Conservation (phyloP, 495 filamentous ascomycete species). For the Tetracladium setigerum region DNA sequence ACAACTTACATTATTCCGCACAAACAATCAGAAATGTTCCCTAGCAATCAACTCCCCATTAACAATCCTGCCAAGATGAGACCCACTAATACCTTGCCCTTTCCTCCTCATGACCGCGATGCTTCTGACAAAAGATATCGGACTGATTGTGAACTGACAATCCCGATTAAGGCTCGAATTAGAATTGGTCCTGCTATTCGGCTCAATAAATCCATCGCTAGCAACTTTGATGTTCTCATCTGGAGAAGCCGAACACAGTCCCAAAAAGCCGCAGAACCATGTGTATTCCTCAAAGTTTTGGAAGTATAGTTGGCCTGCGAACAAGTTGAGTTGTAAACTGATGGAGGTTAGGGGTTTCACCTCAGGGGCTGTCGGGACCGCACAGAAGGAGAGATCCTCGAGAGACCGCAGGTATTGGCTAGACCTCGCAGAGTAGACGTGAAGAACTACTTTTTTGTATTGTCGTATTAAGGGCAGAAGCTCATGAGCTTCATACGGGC, state of each 20-base stretch:
- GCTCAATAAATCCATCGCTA: constrained; percentile 27
- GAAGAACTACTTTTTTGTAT: constrained; percentile 32
- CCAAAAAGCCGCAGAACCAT: constrained; percentile 41
- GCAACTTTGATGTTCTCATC: constrained; percentile 21
- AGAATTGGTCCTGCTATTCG: no score
- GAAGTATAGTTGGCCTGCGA: constrained; percentile 58
- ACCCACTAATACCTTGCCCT: no score
- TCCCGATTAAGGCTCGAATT: no score
- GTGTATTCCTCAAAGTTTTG: constrained; percentile 41
- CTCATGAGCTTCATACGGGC: constrained; percentile 49
- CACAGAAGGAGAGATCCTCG: constrained; percentile 37
- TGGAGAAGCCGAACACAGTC: constrained; percentile 26
- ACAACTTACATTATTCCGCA: no score
- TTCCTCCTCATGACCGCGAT: no score
- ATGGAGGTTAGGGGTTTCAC: constrained; percentile 16
- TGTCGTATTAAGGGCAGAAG: constrained; percentile 31
- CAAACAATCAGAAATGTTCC: no score
- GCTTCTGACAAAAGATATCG: no score
- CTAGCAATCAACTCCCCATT: no score
- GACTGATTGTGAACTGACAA: no score
- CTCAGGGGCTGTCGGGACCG: constrained; percentile 19
- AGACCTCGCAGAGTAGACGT: constrained; percentile 48
- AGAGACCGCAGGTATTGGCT: constrained; percentile 33
- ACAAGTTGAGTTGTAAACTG: constrained; percentile 48
- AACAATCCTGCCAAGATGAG: no score